phyloP scores from a whole-genome alignment of 495 filamentous ascomycete genomes.

The Penicillium manginii region DNA sequence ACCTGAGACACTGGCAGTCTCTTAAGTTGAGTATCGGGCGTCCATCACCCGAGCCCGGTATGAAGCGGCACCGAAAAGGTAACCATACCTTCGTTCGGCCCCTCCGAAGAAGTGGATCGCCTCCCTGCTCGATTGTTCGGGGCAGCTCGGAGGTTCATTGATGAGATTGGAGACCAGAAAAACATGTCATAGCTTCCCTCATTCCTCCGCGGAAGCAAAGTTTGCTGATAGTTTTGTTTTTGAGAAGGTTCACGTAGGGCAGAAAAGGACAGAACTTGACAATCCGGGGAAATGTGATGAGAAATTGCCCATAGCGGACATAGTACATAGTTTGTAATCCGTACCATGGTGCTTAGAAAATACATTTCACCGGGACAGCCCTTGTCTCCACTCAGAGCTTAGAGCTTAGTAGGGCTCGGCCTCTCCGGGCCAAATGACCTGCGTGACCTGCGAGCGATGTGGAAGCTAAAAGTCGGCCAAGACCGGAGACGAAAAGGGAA shows the following conservation, averaged over 20 bases:
- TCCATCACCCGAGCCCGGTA: too few species aligned
- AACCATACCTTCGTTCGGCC: neutral
- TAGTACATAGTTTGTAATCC: too few species aligned
- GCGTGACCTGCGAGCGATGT: neutral
- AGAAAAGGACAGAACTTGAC: too few species aligned
- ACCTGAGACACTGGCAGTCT: too few species aligned
- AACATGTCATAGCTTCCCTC: too few species aligned
- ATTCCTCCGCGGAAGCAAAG: too few species aligned
- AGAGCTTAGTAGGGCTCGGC: neutral
- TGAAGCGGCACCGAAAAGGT: neutral
- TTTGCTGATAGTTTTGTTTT: too few species aligned
- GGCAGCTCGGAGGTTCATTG: neutral
- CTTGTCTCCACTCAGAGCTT: neutral
- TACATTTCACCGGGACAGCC: neutral
- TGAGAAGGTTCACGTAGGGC: too few species aligned
- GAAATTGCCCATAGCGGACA: too few species aligned
- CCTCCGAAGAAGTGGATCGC: neutral
- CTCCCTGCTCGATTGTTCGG: neutral
- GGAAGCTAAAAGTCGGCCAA: neutral
- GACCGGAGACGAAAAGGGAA: neutral
- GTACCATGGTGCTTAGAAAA: too few species aligned
- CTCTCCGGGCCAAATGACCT: neutral
- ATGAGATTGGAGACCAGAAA: neutral
- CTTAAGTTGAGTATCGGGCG: too few species aligned
- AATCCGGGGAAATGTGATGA: too few species aligned